phyloP scores from a whole-genome alignment of 768 basidiomycete genomes.

The Russula ochroleuca region DNA sequence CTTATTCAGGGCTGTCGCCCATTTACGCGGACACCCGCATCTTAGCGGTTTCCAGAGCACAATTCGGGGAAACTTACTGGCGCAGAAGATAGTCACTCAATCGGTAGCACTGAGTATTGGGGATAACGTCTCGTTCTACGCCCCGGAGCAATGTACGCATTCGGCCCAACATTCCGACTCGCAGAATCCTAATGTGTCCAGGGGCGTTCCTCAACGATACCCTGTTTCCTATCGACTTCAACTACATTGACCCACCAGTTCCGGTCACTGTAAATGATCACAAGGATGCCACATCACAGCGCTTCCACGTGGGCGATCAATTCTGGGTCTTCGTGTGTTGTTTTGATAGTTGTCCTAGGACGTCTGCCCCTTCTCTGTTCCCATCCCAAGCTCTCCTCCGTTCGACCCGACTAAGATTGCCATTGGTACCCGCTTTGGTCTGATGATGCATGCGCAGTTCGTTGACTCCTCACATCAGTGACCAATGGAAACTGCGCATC shows the following conservation, averaged over 20 bases:
- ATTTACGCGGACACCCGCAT: not conserved
- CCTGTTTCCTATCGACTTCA: slow-evolving; percentile 29
- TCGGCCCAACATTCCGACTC: not conserved
- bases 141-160: slow-evolving; percentile 49
- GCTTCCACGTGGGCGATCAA: slow-evolving; percentile 33
- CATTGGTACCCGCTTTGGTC: slow-evolving; percentile 16
- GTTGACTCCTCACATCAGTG: slow-evolving; percentile 7
- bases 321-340: not conserved
- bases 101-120: slow-evolving; percentile 48
- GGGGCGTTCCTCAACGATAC: slow-evolving; percentile 38
- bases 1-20: not conserved
- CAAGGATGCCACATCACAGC: slow-evolving; percentile 33
- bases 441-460: not conserved
- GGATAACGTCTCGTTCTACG: slow-evolving; percentile 42
- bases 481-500: slow-evolving; percentile 43
- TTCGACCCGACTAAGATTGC: slow-evolving; percentile 25
- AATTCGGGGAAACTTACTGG: slow-evolving; percentile 50
- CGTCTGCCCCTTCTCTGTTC: slow-evolving; percentile 31
- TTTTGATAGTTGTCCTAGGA: slow-evolving; percentile 28
- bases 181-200: not conserved
- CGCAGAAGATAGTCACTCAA: slow-evolving; percentile 52
- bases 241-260: slow-evolving; percentile 34
- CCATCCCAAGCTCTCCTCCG: slow-evolving; percentile 16
- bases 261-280: slow-evolving; percentile 33
- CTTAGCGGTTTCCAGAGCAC: slow-evolving; percentile 55